Percentiles rank a stretch among this genome's conserved stretches.
These are phyloP conservation scores for Cyclotella cryptica DNA, from an alignment of 108 stramenopile genomes.

Conservation along the genomic window DNA sequence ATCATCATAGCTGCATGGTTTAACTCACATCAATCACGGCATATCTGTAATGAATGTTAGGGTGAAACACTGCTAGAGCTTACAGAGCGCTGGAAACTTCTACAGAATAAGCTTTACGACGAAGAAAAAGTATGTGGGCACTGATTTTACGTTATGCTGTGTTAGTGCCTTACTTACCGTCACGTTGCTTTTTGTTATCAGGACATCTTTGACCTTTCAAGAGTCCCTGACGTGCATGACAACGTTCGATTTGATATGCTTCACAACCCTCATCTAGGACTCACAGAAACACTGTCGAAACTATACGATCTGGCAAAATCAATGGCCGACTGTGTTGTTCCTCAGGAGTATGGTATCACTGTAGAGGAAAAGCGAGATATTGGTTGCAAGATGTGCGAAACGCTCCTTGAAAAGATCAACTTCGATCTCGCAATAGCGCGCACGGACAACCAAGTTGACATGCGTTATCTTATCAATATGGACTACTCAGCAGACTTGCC, in stretches of 20 bases:
- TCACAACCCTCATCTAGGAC: slow-evolving; percentile 91
- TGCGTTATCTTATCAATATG: slow-evolving; percentile 96
- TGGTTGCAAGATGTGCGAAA: slow-evolving; percentile 90
- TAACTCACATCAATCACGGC: too few species aligned
- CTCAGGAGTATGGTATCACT: slow-evolving; percentile 97
- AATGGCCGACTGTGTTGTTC: slow-evolving; percentile 96
- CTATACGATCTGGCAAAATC: slow-evolving; percentile 89
- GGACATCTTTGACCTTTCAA: slow-evolving; percentile 89
- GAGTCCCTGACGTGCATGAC: slow-evolving; percentile 94
- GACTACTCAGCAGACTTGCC: slow-evolving; percentile 90
- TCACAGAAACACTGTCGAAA: slow-evolving; percentile 79
- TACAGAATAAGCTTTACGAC: slow-evolving; percentile 90
- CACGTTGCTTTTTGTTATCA: not conserved
- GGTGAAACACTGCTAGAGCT: slow-evolving; percentile 94
- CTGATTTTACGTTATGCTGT: not conserved
- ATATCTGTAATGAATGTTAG: not conserved
- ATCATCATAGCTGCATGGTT: not conserved
- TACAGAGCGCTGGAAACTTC: slow-evolving; percentile 93
- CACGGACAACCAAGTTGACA: slow-evolving; percentile 90
- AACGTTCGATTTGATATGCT: slow-evolving; percentile 82
- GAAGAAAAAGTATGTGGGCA: slow-evolving; percentile 53
- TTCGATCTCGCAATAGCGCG: slow-evolving; percentile 88
- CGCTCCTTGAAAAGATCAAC: slow-evolving; percentile 96
- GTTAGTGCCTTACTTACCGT: not conserved
- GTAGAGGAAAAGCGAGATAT: slow-evolving; percentile 85